phyloP scores from a whole-genome alignment of 2,329 filamentous ascomycete species.

The Anisogramma anomala region DNA sequence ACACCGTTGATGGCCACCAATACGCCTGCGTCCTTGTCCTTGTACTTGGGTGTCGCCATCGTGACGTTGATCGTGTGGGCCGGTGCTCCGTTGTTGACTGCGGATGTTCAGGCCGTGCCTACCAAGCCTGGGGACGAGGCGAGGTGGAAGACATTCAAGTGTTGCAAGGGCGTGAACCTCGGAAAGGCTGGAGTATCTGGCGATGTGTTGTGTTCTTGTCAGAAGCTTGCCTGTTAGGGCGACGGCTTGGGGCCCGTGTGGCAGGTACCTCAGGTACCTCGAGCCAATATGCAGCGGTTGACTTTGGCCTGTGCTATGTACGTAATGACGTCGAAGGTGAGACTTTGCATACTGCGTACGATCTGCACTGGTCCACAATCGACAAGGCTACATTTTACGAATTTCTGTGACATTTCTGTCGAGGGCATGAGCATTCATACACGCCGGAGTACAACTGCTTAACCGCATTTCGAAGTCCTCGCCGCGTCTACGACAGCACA shows the following conservation, averaged over 20 bases:
- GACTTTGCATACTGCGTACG: too few species aligned
- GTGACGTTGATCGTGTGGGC: not conserved
- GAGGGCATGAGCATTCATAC: too few species aligned
- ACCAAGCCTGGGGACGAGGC: not conserved
- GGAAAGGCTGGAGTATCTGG: not conserved
- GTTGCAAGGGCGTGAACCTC: too few species aligned
- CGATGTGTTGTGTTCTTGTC: too few species aligned
- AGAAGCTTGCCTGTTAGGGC: not conserved
- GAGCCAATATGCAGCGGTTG: not conserved
- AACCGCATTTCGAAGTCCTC: too few species aligned
- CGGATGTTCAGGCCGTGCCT: too few species aligned
- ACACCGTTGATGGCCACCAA: slow-evolving; percentile 63
- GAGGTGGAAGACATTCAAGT: slow-evolving; percentile 12
- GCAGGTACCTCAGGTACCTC: not conserved
- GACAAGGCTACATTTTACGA: too few species aligned
- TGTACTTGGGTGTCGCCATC: slow-evolving; percentile 41
- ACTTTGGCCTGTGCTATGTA: not conserved
- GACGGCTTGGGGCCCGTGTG: not conserved
- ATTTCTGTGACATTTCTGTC: too few species aligned
- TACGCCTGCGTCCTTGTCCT: slow-evolving; percentile 53
- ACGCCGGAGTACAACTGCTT: too few species aligned
- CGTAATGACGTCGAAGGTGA: not conserved
- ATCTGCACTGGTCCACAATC: too few species aligned
- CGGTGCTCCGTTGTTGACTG: too few species aligned
- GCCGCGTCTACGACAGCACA: too few species aligned